Evolutionary conservation across 768 basidiomycete species (phyloP).

Genomic region (Psilocybe cyanescens): DNA sequence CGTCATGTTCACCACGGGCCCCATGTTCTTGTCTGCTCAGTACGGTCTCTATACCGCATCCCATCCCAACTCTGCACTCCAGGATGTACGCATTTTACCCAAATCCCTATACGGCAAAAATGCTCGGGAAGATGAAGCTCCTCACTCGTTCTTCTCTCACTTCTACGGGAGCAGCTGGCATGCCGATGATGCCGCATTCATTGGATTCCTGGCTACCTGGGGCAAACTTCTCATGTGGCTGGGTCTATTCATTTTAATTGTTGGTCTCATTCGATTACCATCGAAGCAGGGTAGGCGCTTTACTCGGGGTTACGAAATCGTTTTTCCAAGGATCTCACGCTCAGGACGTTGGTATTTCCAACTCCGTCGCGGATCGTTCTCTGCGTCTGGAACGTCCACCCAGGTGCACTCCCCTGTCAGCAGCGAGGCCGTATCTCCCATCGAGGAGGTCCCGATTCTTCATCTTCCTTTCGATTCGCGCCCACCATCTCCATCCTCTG

Average conservation of each 20-base stretch:
- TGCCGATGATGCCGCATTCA: conserved; percentile 97
- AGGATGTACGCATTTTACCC: conserved; percentile 89
- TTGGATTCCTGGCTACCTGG: conserved; percentile 88
- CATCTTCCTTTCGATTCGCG: conserved; percentile 66
- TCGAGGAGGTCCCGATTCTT: conserved; percentile 59
- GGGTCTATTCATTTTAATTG: conserved; percentile 70
- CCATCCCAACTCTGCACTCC: conserved; percentile 65
- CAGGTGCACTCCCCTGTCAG: conserved; percentile 44
- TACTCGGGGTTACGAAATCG: conserved; percentile 70
- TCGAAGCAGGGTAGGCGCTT: conserved; percentile 64
- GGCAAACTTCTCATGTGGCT: conserved; percentile 90
- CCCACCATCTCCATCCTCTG: conserved; percentile 60
- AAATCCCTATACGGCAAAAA: conserved; percentile 99
- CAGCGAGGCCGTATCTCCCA: conserved; percentile 42
- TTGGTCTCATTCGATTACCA: conserved; percentile 67
- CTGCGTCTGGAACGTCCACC: conserved; percentile 48
- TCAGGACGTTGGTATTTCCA: conserved; percentile 79
- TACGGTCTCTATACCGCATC: conserved; percentile 85
- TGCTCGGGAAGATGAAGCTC: conserved; percentile 78
- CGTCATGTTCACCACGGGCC: conserved; percentile 99
- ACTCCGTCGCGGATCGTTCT: conserved; percentile 57
- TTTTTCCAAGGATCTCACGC: conserved; percentile 75
- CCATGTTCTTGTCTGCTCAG: conserved; percentile 97
- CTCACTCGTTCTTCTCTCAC: conserved; percentile 94
- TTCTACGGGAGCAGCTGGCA: conserved; percentile 99